Base-by-base conservation (phyloP, 257 asterid genomes). In the Salvia rosmarinus region DNA sequence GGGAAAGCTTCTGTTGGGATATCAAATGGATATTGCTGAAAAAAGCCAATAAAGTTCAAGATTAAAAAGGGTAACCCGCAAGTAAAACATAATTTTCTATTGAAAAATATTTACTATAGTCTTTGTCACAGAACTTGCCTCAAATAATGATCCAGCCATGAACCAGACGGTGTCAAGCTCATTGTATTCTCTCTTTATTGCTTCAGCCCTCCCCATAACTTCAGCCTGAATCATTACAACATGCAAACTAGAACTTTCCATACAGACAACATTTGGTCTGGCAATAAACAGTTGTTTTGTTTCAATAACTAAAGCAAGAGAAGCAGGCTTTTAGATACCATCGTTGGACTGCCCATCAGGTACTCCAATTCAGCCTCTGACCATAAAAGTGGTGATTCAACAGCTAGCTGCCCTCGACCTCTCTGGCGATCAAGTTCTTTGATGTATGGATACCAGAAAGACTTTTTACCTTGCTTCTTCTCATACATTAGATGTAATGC, bases 91-190 rank as follows among this genome's bases (percentile, higher is more conserved):
- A 20, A 25, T 49, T 21, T 13, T 60, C 46, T 46, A 49, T 50
- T 12, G 14, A 47, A 10, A 51, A 39, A 37, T 35, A 47, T 30
- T 28, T 65, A 17, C 59, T 59, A 68, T 13, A 17, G 10, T 6
- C 42, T 13, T 17, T 13, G 40, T 49, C 54, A 16, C 65, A 46
- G 51, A 47, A 46, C 50, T 54, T 49, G 84, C 99, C 95, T 91
- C 90, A 85, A 95, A 95, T 54, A 95, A 78, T 5, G 99, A 95
- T 46, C 99, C 99, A 70, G 98, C 99, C 99, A 95, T 95, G 84
- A 95, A 95, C 98, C 99, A 95, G 74, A 95, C 97, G 13, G 98
- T 95, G 82, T 95, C 98, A 62, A 95, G 98, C 87, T 95, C 99
- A 68, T 85, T 85, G 82, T 88, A 95, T 80, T 95, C 98, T 80